Base-by-base conservation (phyloP, 129 eudicot genomes). In the Dittrichia graveolens region DNA sequence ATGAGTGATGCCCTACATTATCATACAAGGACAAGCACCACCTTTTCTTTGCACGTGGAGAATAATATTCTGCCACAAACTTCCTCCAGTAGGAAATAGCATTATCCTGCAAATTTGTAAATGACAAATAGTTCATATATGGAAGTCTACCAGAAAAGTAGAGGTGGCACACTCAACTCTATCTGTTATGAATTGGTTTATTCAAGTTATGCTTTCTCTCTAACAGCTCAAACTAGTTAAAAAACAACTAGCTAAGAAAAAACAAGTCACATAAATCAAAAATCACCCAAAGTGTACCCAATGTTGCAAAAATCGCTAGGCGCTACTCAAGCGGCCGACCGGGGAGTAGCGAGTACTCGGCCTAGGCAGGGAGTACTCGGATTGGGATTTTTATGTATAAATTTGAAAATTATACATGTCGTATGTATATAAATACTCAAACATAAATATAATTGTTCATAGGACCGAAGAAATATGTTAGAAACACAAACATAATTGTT, bases 1-100 rank as follows among this genome's bases (percentile, higher is more conserved):
- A 82, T 8, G 99, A 89, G 44, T 88, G 93, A 68, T 95, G 93
- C 50, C 91, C 97, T 24, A 86, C 97, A 61, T 90, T 90, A 70
- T 90, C 96, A 79, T 95, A 90, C 34, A 84, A 63, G 37, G 99
- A 90, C 75, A 95, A 73, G 72, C 99, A 95, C 99, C 97, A 95
- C 75, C 99, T 86, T 85, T 88, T 95, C 83, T 95, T 95, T 67
- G 97, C 97, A 78, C 97, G 97, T 43, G 99, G 97, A 67, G 97
- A 85, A 77, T 85, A 95, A 73, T 95, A 95, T 74, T 95, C 99
- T 0, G 91, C 81, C 39, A 95, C 97, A 61, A 95, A 90, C 71
- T 90, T 95, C 69, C 88, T 86, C 99, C 99, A 95, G 75, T 90
- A 95, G 71, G 96, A 86, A 75, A 95, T 90, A 62, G 82, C 60